These are phyloP conservation scores for Dactylis glomerata DNA, from an alignment of 176 grass and related monocot genomes.

Conservation along the genomic window DNA sequence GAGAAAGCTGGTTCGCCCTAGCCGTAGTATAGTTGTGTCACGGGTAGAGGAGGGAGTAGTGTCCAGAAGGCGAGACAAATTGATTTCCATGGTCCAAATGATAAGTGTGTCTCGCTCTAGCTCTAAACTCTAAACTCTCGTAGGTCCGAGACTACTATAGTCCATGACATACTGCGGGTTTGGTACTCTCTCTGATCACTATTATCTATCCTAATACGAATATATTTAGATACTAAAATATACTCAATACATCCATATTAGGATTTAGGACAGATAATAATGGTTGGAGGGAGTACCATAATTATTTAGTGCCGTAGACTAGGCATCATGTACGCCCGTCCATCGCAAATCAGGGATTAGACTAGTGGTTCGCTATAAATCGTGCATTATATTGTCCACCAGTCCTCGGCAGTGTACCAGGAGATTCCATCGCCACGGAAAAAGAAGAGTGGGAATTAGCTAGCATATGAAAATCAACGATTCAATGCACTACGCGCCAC, in stretches of 20 bases:
- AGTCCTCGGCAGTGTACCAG: background rate
- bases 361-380: background rate
- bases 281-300: no score
- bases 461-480: background rate
- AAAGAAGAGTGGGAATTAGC: background rate
- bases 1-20: slow-evolving; percentile 22
- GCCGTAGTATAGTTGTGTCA: background rate
- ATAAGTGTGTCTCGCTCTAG: background rate
- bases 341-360: background rate
- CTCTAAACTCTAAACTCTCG: background rate
- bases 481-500: background rate
- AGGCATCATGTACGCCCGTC: background rate
- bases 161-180: background rate
- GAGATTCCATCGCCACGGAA: background rate
- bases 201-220: no score
- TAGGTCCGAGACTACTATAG: background rate
- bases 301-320: background rate
- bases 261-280: no score
- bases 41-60: background rate
- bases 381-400: background rate
- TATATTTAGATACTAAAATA: no score
- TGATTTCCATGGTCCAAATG: background rate
- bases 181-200: no score
- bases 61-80: slow-evolving; percentile 4
- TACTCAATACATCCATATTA: no score